Percentiles rank a stretch among this genome's conserved stretches.
Conservation (phyloP, 345 rosid genomes). For the Boechera stricta region DNA sequence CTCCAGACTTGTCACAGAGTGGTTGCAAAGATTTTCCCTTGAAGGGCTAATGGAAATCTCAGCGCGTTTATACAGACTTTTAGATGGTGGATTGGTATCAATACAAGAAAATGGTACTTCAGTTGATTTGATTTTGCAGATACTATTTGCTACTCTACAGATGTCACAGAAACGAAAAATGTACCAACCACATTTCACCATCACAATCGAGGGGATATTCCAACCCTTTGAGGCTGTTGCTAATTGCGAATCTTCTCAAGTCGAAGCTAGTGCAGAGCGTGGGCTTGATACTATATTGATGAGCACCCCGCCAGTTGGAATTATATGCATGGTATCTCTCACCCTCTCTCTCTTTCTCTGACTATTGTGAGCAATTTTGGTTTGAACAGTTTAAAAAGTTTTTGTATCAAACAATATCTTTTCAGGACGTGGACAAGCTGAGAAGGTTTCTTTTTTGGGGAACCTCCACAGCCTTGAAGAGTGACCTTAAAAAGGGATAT, state of each 20-base stretch:
- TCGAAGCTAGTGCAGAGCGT: slow-evolving; percentile 52
- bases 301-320: slow-evolving; percentile 70
- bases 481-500: slow-evolving; percentile 47
- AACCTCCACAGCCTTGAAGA: slow-evolving; percentile 64
- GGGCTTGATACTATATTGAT: slow-evolving; percentile 70
- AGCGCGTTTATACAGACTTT: slow-evolving; percentile 63
- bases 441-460: slow-evolving; percentile 77
- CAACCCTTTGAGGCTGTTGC: slow-evolving; percentile 59
- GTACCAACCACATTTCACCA: slow-evolving; percentile 75
- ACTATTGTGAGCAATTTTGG: slow-evolving; percentile 20
- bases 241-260: slow-evolving; percentile 42
- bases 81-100: slow-evolving; percentile 55
- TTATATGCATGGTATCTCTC: slow-evolving; percentile 60
- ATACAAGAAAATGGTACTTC: slow-evolving; percentile 49
- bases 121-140: slow-evolving; percentile 55
- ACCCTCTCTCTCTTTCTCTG: slow-evolving; percentile 29
- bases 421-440: slow-evolving; percentile 67
- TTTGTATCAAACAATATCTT: slow-evolving; percentile 35
- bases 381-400: slow-evolving; percentile 11
- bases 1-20: slow-evolving; percentile 60
- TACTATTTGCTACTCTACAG: slow-evolving; percentile 59
- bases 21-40: slow-evolving; percentile 77
- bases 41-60: slow-evolving; percentile 78
- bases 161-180: slow-evolving; percentile 75
- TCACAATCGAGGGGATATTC: slow-evolving; percentile 66